Conservation (phyloP, 2,329 filamentous ascomycete species). For the Macrophomina pseudophaseolina region DNA sequence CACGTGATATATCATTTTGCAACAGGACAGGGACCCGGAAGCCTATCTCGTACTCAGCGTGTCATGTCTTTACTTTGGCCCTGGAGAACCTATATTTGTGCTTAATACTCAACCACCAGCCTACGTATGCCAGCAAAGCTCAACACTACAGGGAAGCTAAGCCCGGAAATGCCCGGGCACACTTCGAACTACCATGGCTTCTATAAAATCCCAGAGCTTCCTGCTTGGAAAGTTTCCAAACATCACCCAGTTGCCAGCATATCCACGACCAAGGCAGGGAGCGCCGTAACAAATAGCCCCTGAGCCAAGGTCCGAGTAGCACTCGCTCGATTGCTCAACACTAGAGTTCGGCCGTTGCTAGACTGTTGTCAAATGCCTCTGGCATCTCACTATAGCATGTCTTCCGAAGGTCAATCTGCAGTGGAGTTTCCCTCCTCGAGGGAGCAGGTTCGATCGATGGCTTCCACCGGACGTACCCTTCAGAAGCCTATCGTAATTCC, state of each 20-base stretch:
- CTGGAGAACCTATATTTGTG: background rate
- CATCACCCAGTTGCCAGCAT: background rate
- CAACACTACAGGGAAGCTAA: constrained; percentile 2
- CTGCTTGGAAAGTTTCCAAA: background rate
- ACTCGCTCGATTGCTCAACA: background rate
- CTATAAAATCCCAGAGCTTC: background rate
- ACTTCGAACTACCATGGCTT: background rate
- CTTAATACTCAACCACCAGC: background rate
- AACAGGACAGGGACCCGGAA: background rate
- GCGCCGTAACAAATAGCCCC: background rate
- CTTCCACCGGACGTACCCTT: background rate
- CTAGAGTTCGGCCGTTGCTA: background rate
- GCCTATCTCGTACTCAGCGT: constrained; percentile 18
- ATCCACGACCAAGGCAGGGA: background rate
- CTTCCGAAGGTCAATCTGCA: background rate
- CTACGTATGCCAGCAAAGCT: background rate
- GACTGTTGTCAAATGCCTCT: background rate
- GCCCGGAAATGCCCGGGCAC: background rate
- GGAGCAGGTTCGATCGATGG: background rate
- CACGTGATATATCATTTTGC: no score
- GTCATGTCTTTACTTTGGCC: background rate
- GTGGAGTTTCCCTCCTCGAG: background rate
- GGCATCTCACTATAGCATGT: constrained; percentile 11
- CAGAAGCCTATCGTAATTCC: constrained; percentile 21
- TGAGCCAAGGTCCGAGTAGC: no score